Base-by-base conservation (phyloP, 225 moss, liverwort and hornwort genomes). In the Polytrichum formosum region DNA sequence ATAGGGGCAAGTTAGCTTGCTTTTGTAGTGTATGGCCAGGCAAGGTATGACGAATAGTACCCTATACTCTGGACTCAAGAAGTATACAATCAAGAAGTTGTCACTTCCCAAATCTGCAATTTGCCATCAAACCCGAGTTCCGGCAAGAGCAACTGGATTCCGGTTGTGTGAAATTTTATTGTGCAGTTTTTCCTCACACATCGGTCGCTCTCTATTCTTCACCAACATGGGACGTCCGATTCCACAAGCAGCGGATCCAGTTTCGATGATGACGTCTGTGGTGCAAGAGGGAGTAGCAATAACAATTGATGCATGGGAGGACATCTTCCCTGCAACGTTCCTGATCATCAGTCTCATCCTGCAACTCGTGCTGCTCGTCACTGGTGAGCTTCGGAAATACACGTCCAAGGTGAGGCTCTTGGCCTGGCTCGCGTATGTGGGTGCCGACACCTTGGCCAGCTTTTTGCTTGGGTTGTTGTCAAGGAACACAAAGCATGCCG, bases 321-420 rank as follows among this genome's bases (percentile, higher is more conserved):
- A 22, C 23, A 58, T 58, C 4, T 7, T n/a, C 6, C 58, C 58
- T 9, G 58, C 58, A 2, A 7, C 4, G 21, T 72, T 63, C 61
- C 68, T 78, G 63, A 25, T 78, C 28, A 55, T 5, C 21, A 67
- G 66, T 35, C 66, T 67, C 20, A 7, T 18, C 66, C 46, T 67
- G 10, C 66, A 67, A n/a, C 9, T 67, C 6, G 16, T 53, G 37
- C 20, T 67, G 6, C 18, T 67, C 7, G 20, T 67, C 23, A 35
- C 66, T 1, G 66, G 66, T 18, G 10, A 46, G 23, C 66, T 67
- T 22, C 31, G 66, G 37, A 46, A 67, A 20, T 46, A 35, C n/a
- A 67, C 37, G 7, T 6, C 30, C 9, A 18, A 9, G 18, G 66
- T 35, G 22, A 67, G 66, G n/a, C 1, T 21, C 7, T 23, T 20